Conservation (phyloP, 2,329 filamentous ascomycete genomes). For the Drechslerella coelobrocha region DNA sequence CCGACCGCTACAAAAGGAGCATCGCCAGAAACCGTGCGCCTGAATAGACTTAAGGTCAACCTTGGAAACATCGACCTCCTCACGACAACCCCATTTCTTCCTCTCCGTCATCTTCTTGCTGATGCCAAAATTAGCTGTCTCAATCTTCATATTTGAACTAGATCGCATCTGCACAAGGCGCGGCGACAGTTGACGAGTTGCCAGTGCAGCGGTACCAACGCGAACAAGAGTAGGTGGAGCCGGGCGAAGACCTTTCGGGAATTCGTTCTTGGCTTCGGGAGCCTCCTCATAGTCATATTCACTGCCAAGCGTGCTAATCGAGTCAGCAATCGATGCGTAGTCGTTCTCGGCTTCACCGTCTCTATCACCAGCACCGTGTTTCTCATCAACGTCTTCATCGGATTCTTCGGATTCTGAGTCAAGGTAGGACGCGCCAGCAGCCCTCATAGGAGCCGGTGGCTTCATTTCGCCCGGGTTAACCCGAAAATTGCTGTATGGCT, state of each 20-base stretch:
- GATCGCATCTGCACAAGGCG: slow-evolving; percentile 49
- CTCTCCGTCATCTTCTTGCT: slow-evolving; percentile 31
- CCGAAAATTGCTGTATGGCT: slow-evolving; percentile 46
- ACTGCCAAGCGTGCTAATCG: slow-evolving; percentile 41
- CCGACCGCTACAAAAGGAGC: slow-evolving; percentile 44
- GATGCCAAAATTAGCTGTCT: slow-evolving; percentile 6
- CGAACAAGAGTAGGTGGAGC: slow-evolving; percentile 32
- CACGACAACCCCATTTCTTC: slow-evolving; percentile 43
- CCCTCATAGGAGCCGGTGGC: slow-evolving; percentile 28
- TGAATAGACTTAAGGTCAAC: slow-evolving; percentile 41
- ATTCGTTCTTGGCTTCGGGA: slow-evolving; percentile 17
- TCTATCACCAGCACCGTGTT: background rate
- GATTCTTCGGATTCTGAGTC: slow-evolving; percentile 37
- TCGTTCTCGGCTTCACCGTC: slow-evolving; percentile 25
- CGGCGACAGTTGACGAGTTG: slow-evolving; percentile 37
- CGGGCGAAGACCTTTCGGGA: slow-evolving; percentile 26
- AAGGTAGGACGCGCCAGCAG: slow-evolving; percentile 20
- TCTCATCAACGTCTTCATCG: slow-evolving; percentile 13
- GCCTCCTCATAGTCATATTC: slow-evolving; percentile 40
- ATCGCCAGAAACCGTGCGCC: slow-evolving; percentile 48
- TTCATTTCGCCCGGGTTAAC: slow-evolving; percentile 24
- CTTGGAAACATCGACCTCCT: slow-evolving; percentile 28
- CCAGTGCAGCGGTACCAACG: slow-evolving; percentile 39
- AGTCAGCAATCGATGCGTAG: slow-evolving; percentile 39
- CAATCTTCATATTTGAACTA: slow-evolving; percentile 32